A percentile compares a stretch with the other conserved stretches of the same genome.
These are phyloP conservation scores for Podospora comata DNA, from an alignment of 495 filamentous ascomycete genomes.

Conservation along the genomic window DNA sequence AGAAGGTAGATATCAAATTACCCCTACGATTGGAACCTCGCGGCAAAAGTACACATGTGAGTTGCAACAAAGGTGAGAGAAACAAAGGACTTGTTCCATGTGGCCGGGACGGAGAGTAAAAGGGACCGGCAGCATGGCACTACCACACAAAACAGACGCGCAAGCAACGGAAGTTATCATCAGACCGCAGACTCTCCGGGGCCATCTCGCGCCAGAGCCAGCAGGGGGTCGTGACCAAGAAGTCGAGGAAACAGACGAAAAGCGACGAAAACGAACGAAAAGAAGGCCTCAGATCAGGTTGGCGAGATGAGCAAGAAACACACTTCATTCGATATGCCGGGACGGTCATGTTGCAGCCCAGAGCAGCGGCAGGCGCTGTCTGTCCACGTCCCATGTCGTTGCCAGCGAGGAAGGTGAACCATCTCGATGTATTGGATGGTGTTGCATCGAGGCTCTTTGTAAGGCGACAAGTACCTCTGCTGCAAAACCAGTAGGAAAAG, in stretches of 20 bases:
- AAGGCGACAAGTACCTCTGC: constrained; percentile 8
- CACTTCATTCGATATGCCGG: constrained; percentile 1
- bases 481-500: background rate
- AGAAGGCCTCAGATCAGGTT: background rate
- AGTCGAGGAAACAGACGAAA: background rate
- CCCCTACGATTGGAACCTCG: background rate
- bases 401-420: background rate
- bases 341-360: constrained; percentile 6
- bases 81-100: constrained; percentile 4
- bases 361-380: background rate
- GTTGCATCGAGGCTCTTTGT: constrained; percentile 1
- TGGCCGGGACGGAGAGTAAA: background rate
- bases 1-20: constrained; percentile 2
- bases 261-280: background rate
- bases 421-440: constrained; percentile 1
- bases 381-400: constrained; percentile 2
- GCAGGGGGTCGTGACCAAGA: constrained; percentile 2
- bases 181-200: constrained; percentile 1
- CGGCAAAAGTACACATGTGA: background rate
- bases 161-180: background rate
- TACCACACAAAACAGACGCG: background rate
- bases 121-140: background rate
- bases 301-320: background rate
- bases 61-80: constrained; percentile 1
- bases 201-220: background rate